Evolutionary conservation across 2,329 filamentous ascomycete genomes (phyloP), one percentile per base, ranked within the genome.

Genomic region (Falciphora oryzae): DNA sequence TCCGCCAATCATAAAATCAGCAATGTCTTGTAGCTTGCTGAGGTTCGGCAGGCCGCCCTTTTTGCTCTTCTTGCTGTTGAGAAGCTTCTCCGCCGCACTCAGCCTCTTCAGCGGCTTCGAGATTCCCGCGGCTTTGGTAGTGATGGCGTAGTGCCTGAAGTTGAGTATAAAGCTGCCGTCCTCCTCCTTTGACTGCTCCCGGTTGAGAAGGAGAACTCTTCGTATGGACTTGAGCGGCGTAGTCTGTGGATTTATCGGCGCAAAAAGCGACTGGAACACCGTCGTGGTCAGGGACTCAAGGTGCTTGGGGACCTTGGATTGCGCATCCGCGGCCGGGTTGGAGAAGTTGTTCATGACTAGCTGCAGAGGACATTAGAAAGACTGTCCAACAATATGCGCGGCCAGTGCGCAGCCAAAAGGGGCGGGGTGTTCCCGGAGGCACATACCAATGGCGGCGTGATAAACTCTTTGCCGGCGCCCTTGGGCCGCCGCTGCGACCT

Each of bases 291-390:
- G 88, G 29, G 90, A 89, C 78, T 99, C 95, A 72, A 99, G 90
- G 70, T 97, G 93, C 74, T 92, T 96, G 6, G 94, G 93, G n/a
- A 96, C 88, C 67, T 89, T 87, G 28, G 87, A 85, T 65, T 83
- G 84, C 35, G 85, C 77, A 65, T 87, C 84, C 59, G 83, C 73
- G 38, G 79, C 81, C 32, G 89, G 84, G 4, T 88, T 89, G 56
- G 86, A 85, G 76, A 99, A 97, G 76, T 97, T 97, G 80, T 99
- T 99, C 95, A 99, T 98, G 69, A 99, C 95, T 59, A 99, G 85
- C 86, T 89, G 67, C 3, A 62, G 16, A 38, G 57, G 7, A 11
- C 22, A 35, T 44, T 57, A 61, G 50, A 32, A 14, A 25, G 58
- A 22, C 22, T 22, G 58, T n/a, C 29, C 4, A 38, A 16, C 58